phyloP scores from a whole-genome alignment of 225 moss, liverwort and hornwort genomes.

The Sphagnum tenellum region DNA sequence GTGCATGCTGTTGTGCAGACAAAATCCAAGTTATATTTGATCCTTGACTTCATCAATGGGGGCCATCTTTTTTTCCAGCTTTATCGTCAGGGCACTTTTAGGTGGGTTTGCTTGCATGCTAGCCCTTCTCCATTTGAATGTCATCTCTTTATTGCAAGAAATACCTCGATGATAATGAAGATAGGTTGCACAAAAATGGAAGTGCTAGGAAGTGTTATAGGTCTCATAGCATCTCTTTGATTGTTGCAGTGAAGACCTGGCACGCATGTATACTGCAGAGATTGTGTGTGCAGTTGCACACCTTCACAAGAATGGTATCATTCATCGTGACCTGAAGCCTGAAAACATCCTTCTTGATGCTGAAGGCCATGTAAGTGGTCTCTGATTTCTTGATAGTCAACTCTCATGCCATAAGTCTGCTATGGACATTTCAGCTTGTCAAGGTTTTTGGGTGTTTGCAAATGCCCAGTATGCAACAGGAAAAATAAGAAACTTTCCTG shows the following conservation, averaged over 20 bases:
- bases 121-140: too few species aligned
- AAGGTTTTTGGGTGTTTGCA: too few species aligned
- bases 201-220: neutral
- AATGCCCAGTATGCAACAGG: too few species aligned
- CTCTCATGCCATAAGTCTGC: too few species aligned
- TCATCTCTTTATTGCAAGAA: neutral
- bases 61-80: constrained; percentile 97
- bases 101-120: too few species aligned
- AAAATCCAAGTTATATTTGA: constrained; percentile 79
- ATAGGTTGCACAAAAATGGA: too few species aligned
- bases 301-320: constrained; percentile 86
- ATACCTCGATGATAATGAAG: neutral
- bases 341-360: constrained; percentile 97
- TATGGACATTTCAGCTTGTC: too few species aligned
- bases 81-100: constrained; percentile 90
- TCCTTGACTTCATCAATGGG: constrained; percentile 94
- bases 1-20: constrained; percentile 40
- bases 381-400: too few species aligned
- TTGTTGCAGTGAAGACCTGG: constrained; percentile 65
- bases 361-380: constrained; percentile 80
- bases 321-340: constrained; percentile 93
- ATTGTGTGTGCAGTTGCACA: constrained; percentile 90
- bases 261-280: constrained; percentile 87
- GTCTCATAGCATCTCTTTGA: neutral
- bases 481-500: too few species aligned